A percentile compares a stretch with the other conserved stretches of the same genome.
phyloP scores from a whole-genome alignment of 306 rosid species.

The Vigna trinervia region DNA sequence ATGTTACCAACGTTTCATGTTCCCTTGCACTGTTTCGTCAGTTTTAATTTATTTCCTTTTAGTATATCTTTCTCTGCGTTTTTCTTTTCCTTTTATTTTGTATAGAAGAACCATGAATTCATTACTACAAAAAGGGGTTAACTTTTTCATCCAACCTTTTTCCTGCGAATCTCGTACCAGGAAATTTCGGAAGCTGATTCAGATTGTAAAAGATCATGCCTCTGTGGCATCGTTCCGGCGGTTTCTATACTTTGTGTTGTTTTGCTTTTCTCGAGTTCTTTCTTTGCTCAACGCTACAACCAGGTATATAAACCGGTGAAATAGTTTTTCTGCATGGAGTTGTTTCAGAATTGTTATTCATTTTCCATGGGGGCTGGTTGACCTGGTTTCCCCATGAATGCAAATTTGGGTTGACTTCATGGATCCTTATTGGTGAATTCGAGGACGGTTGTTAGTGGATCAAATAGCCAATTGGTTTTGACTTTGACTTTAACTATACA shows the following conservation, averaged over 20 bases:
- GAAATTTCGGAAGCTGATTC: slow-evolving; percentile 46
- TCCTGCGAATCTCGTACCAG: slow-evolving; percentile 42
- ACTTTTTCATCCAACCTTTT: neutral
- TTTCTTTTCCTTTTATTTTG: neutral
- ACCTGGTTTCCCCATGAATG: slow-evolving; percentile 1
- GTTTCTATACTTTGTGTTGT: slow-evolving; percentile 58
- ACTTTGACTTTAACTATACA: neutral
- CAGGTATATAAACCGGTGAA: slow-evolving; percentile 49
- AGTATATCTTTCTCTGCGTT: neutral
- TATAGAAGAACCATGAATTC: neutral
- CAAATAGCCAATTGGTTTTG: slow-evolving; percentile 11
- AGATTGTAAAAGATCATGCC: slow-evolving; percentile 49
- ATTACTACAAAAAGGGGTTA: neutral
- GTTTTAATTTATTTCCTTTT: neutral
- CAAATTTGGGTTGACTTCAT: neutral
- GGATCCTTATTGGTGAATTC: neutral
- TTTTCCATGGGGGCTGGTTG: neutral
- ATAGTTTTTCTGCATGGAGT: slow-evolving; percentile 2
- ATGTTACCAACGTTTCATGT: neutral
- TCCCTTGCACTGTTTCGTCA: neutral
- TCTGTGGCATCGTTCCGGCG: slow-evolving; percentile 53
- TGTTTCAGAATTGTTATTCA: neutral
- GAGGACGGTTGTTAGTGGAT: neutral
- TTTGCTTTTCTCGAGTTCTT: slow-evolving; percentile 52
- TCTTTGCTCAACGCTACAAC: slow-evolving; percentile 51